Conservation (phyloP, 371 early-diverging fungal species). For the Rhizomucor miehei region DNA sequence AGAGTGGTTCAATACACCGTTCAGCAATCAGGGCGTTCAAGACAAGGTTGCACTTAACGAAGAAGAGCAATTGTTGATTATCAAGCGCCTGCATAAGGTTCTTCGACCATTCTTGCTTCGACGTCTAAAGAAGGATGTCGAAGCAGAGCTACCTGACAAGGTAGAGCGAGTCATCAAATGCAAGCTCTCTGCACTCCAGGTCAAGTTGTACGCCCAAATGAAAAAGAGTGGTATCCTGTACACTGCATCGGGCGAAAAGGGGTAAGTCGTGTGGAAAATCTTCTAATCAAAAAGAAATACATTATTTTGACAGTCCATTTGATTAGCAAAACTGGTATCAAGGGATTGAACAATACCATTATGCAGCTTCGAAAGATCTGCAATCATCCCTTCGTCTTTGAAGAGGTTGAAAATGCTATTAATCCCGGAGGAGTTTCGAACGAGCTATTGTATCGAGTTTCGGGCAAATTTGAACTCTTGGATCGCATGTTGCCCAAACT, state of each 20-base stretch:
- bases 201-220: constrained; percentile 76
- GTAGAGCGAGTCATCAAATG: constrained; percentile 96
- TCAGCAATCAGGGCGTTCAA: constrained; percentile 80
- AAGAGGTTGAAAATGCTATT: constrained; percentile 85
- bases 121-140: constrained; percentile 99
- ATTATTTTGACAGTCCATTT: background rate
- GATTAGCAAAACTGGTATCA: constrained; percentile 55
- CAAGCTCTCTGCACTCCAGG: constrained; percentile 81
- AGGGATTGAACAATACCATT: constrained; percentile 92
- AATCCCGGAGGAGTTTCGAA: constrained; percentile 60
- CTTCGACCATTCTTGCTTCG: constrained; percentile 97
- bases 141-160: constrained; percentile 97
- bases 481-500: constrained; percentile 96
- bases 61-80: constrained; percentile 96
- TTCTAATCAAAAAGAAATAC: background rate
- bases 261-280: background rate
- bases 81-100: constrained; percentile 95
- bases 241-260: constrained; percentile 6
- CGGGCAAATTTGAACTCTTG: constrained; percentile 98
- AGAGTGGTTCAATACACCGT: constrained; percentile 98
- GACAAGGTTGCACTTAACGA: constrained; percentile 90
- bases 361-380: constrained; percentile 99
- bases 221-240: constrained; percentile 56
- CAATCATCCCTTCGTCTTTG: constrained; percentile 99
- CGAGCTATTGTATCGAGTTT: constrained; percentile 65